Conservation (phyloP, 1,284 basidiomycete species). For the Vanrija sp. region DNA sequence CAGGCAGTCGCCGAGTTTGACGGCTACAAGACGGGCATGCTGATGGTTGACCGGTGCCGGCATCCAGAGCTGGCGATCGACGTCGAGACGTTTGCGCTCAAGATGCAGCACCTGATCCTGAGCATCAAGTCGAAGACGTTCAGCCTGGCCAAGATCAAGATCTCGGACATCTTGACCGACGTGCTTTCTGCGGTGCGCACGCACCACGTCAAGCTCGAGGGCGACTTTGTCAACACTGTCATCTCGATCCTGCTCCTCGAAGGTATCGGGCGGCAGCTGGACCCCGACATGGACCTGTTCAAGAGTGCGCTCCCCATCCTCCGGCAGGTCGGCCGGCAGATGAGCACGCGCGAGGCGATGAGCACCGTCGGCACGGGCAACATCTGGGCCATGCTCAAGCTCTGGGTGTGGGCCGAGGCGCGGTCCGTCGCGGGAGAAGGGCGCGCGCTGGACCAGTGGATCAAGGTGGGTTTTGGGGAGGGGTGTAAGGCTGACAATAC, state of each 20-base stretch:
- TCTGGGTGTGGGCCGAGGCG: conserved; percentile 90
- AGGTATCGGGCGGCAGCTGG: conserved; percentile 90
- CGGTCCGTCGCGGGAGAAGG: conserved; percentile 73
- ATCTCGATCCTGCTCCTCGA: conserved; percentile 90
- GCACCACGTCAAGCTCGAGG: conserved; percentile 98
- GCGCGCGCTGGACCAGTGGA: conserved; percentile 64
- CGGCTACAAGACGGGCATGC: conserved; percentile 85
- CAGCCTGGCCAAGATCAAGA: conserved; percentile 90
- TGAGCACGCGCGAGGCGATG: conserved; percentile 72
- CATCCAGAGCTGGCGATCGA: conserved; percentile 86
- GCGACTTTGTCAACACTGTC: conserved; percentile 97
- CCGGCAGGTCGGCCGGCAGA: conserved; percentile 79
- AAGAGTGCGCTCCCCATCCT: conserved; percentile 87
- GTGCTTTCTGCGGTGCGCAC: conserved; percentile 81
- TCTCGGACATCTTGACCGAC: conserved; percentile 85
- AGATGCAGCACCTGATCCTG: conserved; percentile 93
- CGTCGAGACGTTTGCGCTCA: conserved; percentile 89
- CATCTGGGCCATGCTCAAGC: conserved; percentile 77
- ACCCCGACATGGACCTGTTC: conserved; percentile 89
- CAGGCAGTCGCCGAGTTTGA: conserved; percentile 93
- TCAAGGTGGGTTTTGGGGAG: conserved; percentile 31
- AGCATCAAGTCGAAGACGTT: conserved; percentile 95
- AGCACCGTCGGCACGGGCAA: conserved; percentile 63
- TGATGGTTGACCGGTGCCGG: conserved; percentile 96
- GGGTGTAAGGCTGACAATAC: not conserved